Evolutionary conservation across 1,284 basidiomycete species (phyloP), one percentile per base, ranked within the genome.

Genomic region (Ustilago trichophora): DNA sequence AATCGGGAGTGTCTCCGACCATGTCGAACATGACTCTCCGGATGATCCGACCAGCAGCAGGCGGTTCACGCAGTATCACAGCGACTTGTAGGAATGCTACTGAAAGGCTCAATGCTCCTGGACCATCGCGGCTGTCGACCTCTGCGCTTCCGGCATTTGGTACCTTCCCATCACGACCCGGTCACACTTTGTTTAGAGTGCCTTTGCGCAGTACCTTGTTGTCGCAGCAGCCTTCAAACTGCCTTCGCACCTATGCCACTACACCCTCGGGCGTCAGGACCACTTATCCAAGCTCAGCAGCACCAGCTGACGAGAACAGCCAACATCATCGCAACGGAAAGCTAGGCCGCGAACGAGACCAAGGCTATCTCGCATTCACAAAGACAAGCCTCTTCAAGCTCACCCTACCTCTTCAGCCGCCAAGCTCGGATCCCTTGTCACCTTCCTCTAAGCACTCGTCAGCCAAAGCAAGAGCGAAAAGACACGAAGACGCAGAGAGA

Each of bases 331-430:
- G 27, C 9, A 33, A 40, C 11, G 12, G 13, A 5, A 59, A 57
- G 22, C 44, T 50, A 3, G 55, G 52, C 35, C 37, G 26, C 6
- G 56, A 69, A 32, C 47, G 41, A 9, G 69, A 69, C 27, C 58
- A 68, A 29, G 70, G 75, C 42, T 75, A 76, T 43, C 65, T 76
- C 13, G 67, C 72, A 13, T 76, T 76, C 40, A 76, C 75, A 24
- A 73, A 75, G 50, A 59, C 73, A 16, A 73, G 71, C 13, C 73
- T 76, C 34, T 76, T 76, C 71, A 76, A 76, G 55, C 57, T 72
- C 21, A 72, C 70, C 0, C 47, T 72, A 3, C 70, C 70, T 2
- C 50, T 72, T 11, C 59, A 53, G 19, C 67, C 70, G 8, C 66
- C 65, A 16, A 60, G 66, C 26, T 35, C 56, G 3, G 60, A 64